phyloP scores from a whole-genome alignment of 805 yeast species.

The Isabelozyma rhagii region DNA sequence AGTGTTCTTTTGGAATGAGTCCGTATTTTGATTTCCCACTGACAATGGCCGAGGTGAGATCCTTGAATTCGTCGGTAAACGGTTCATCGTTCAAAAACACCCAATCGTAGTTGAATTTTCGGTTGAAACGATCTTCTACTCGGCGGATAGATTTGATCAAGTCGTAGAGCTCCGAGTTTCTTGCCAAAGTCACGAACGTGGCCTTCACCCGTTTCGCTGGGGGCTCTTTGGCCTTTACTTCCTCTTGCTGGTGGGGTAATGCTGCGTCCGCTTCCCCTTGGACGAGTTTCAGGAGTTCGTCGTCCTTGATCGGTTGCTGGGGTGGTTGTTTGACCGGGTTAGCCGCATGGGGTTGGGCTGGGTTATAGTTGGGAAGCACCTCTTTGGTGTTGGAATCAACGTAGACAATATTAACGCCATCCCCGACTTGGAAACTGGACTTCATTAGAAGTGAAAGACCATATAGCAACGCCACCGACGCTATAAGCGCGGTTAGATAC shows the following conservation, averaged over 20 bases:
- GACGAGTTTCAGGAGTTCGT: too few species aligned
- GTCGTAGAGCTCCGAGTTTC: conserved; percentile 64
- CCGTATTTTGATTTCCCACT: conserved; percentile 80
- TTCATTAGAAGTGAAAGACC: background rate
- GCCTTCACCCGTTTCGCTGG: conserved; percentile 31
- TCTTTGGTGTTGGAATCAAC: background rate
- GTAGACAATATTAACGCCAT: background rate
- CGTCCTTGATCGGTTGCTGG: background rate
- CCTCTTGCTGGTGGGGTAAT: background rate
- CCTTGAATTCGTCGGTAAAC: conserved; percentile 76
- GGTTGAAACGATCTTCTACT: conserved; percentile 86
- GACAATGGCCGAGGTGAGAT: conserved; percentile 58
- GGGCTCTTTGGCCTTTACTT: background rate
- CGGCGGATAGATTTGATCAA: conserved; percentile 64
- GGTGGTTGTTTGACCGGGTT: background rate
- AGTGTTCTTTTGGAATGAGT: conserved; percentile 71
- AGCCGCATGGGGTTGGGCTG: background rate
- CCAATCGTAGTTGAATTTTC: conserved; percentile 83
- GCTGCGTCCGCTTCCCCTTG: too few species aligned
- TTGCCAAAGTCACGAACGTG: conserved; percentile 72
- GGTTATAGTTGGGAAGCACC: background rate
- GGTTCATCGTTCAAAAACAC: conserved; percentile 85
- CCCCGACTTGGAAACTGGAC: background rate
- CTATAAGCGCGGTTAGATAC: background rate
- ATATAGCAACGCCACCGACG: background rate